A percentile compares a stretch with the other conserved stretches of the same genome.
Evolutionary conservation across 495 filamentous ascomycete species (phyloP).

Genomic region (Pseudotulostoma volvatum): DNA sequence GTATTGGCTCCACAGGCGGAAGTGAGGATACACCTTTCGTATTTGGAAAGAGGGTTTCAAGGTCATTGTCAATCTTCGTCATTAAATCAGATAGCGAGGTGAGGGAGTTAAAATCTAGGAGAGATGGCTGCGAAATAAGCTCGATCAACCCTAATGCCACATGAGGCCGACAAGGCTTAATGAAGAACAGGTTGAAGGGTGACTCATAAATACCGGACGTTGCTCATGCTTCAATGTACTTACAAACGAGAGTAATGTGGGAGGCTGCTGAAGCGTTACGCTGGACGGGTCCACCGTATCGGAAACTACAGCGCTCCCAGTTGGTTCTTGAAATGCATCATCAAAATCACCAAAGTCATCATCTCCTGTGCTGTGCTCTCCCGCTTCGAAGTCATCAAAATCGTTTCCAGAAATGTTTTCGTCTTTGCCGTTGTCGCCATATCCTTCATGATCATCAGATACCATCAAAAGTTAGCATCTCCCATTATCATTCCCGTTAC

Average conservation of each 20-base stretch:
- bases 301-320: slow-evolving; percentile 26
- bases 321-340: slow-evolving; percentile 60
- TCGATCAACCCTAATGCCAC: not conserved
- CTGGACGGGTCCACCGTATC: slow-evolving; percentile 10
- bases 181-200: not conserved
- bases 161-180: not conserved
- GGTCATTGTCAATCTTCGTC: slow-evolving; percentile 28
- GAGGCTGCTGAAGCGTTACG: slow-evolving; percentile 20
- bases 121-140: slow-evolving; percentile 37
- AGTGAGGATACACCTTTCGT: slow-evolving; percentile 25
- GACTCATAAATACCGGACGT: not conserved
- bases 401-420: slow-evolving; percentile 61
- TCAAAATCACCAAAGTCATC: slow-evolving; percentile 86
- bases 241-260: slow-evolving; percentile 33
- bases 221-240: slow-evolving; percentile 14
- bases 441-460: slow-evolving; percentile 18
- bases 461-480: not conserved
- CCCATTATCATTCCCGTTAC: slow-evolving; percentile 6
- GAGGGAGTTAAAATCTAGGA: slow-evolving; percentile 55
- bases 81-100: slow-evolving; percentile 34
- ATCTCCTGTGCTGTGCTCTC: slow-evolving; percentile 42
- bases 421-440: slow-evolving; percentile 16
- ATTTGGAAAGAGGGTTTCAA: slow-evolving; percentile 39
- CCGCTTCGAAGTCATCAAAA: slow-evolving; percentile 93
- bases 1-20: slow-evolving; percentile 28